These are phyloP conservation scores for Pythium brassicae DNA, from an alignment of 352 stramenopile species.

Conservation along the genomic window DNA sequence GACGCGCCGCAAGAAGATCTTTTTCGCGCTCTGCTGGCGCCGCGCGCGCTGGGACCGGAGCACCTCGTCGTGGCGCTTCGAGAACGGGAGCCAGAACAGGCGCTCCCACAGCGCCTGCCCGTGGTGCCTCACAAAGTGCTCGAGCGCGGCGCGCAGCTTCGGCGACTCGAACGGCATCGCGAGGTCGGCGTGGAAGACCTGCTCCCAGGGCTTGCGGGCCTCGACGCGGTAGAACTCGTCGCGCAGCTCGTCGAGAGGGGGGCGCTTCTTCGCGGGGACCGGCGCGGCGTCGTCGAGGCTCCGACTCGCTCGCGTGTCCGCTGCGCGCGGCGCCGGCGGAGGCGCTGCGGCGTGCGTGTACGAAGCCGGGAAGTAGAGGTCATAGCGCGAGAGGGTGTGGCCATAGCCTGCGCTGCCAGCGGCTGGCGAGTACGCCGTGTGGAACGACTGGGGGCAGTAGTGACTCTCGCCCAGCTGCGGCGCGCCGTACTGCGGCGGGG, in stretches of 20 bases:
- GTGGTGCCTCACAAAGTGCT: conserved; percentile 18
- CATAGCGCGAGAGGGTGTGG: neutral
- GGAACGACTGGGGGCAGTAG: neutral
- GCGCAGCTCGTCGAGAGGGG: conserved; percentile 10
- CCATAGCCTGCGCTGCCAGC: neutral
- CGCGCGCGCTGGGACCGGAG: neutral
- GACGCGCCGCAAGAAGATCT: conserved; percentile 17
- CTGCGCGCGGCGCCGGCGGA: too few species aligned
- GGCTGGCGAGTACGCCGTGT: neutral
- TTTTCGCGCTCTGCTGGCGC: conserved; percentile 21
- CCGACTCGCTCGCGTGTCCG: too few species aligned
- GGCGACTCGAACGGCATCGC: conserved; percentile 16
- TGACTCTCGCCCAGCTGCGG: too few species aligned
- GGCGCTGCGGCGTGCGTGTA: neutral
- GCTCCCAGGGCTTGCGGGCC: conserved; percentile 21
- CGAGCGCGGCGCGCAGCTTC: conserved; percentile 10
- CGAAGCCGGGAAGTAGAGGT: neutral
- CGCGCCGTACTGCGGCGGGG: conserved; percentile 6
- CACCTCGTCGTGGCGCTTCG: neutral
- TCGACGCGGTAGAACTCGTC: conserved; percentile 16
- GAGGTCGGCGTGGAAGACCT: conserved; percentile 17
- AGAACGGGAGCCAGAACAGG: conserved; percentile 24
- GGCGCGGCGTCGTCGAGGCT: neutral
- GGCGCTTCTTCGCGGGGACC: neutral
- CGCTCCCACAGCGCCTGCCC: conserved; percentile 31